Percentiles rank a stretch among this genome's conserved stretches.
Conservation (phyloP, 257 asterid genomes). For the Plantago major region DNA sequence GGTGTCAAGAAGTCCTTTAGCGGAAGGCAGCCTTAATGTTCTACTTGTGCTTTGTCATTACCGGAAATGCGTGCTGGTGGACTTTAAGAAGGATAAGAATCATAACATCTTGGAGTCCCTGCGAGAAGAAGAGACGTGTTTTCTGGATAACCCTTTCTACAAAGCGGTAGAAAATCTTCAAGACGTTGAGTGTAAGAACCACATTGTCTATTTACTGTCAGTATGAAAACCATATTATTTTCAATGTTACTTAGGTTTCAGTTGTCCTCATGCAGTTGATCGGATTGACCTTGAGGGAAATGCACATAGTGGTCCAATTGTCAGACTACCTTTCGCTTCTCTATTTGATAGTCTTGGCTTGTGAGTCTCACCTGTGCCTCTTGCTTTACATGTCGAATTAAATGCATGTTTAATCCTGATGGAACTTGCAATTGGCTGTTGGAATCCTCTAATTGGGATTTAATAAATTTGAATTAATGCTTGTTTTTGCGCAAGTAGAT, state of each 20-base stretch:
- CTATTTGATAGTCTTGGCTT: conserved; percentile 89
- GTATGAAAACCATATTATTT: conserved; percentile 13
- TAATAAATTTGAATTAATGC: neutral
- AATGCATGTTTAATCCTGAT: conserved; percentile 5
- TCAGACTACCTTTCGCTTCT: conserved; percentile 87
- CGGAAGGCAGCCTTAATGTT: conserved; percentile 78
- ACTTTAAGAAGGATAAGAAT: conserved; percentile 48
- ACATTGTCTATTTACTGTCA: conserved; percentile 21
- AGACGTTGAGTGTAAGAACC: conserved; percentile 75
- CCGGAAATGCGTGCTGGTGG: conserved; percentile 57
- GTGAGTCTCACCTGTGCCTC: conserved; percentile 49
- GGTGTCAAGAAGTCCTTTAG: conserved; percentile 67
- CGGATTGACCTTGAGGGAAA: conserved; percentile 78
- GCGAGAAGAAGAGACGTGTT: conserved; percentile 53
- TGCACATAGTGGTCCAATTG: conserved; percentile 54
- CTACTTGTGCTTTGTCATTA: conserved; percentile 74
- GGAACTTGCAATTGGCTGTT: conserved; percentile 11
- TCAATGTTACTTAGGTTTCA: conserved; percentile 22
- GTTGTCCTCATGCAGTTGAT: conserved; percentile 68
- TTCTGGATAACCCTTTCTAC: conserved; percentile 80
- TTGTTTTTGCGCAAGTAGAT: neutral
- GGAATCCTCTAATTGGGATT: conserved; percentile 14
- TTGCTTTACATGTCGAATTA: conserved; percentile 10
- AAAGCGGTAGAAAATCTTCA: conserved; percentile 79
- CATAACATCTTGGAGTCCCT: conserved; percentile 44